Base-by-base conservation (phyloP, 2,329 filamentous ascomycete genomes). In the Colletotrichum acutatum region DNA sequence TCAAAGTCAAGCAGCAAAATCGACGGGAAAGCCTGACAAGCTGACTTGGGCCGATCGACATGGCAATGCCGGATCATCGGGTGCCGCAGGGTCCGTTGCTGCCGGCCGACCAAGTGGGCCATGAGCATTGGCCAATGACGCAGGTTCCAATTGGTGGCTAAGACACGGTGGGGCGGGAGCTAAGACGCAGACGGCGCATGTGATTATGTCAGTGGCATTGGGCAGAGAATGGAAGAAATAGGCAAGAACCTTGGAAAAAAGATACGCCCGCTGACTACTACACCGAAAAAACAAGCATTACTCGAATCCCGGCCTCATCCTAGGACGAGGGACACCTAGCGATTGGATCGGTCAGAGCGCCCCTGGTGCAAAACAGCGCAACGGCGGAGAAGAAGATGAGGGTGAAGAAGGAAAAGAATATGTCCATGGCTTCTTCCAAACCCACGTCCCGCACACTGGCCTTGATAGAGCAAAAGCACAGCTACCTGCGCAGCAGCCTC, bases 141-240 rank as follows among this genome's bases (percentile, higher is more conserved):
- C 26, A 32, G 19, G 22, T 30, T 42, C 12, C 32, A 60, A 49
- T 49, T 61, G 54, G 54, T 11, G 56, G 53, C 66, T 34, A 46
- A 49, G 42, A 34, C 30, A 16, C 16, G 54, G 53, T 60, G 54
- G 54, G 22, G 14, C 46, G 5, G 34, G n/a, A 19, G 42, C 66
- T 69, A 52, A 46, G 19, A 49, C 42, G 53, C 54, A 54, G 46
- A 30, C 60, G 34, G 22, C 60, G 56, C 70, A 70, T 72, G 60
- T 72, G 60, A 69, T 69, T 69, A 69, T 69, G 66, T 68, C 70
- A 72, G 59, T 66, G 70, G 59, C 70, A 70, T 57, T 42, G 26
- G n/a, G 32, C 42, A 69, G 32, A 34, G 32, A 34, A 34, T 34
- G 32, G 32, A 60, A 60, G 64, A 19, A 68, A 64, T 26, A 32